Evolutionary conservation across 345 rosid species (phyloP), one percentile per base, ranked within the genome.

Genomic region (Erysimum cheiranthoides): DNA sequence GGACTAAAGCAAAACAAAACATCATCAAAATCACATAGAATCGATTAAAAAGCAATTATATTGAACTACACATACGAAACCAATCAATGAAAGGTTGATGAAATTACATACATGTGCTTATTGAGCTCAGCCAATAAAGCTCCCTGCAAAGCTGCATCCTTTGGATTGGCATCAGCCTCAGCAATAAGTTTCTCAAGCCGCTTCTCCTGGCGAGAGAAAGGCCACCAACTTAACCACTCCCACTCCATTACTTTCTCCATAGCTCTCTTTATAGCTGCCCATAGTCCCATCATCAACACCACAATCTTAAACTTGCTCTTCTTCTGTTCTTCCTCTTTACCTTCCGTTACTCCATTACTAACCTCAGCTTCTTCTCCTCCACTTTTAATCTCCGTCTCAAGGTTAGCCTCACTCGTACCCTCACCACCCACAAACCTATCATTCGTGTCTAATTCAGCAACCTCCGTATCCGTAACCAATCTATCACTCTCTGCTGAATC

Each of bases 151-250:
- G 82, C 84, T 0, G 87, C 87, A 34, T 92, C 97, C 74, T 85
- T 88, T 5, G 97, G 99, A 71, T 92, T 83, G 0, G 94, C 90
- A 46, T 92, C 93, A 58, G 96, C 98, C 61, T 92, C 96, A 0
- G 90, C 91, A 54, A 89, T 77, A 38, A 94, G 85, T 52, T 85
- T 88, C 58, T 89, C 93, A 30, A 95, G 79, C 25, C 83, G 82
- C 83, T 87, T 89, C 83, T 88, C 93, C 14, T 79, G 89, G 10
- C 84, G 85, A 84, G 90, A 92, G 81, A 89, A 89, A 0, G 96
- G 96, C 91, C 85, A 84, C 93, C 88, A 85, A 65, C 78, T 81
- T 27, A 88, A 56, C 97, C 96, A 93, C 78, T 82, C 84, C 80
- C 79, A 81, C 17, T 81, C 83, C 85, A 79, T 39, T 21, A 88